phyloP scores from a whole-genome alignment of 495 filamentous ascomycete species.

The Neurospora sp. region DNA sequence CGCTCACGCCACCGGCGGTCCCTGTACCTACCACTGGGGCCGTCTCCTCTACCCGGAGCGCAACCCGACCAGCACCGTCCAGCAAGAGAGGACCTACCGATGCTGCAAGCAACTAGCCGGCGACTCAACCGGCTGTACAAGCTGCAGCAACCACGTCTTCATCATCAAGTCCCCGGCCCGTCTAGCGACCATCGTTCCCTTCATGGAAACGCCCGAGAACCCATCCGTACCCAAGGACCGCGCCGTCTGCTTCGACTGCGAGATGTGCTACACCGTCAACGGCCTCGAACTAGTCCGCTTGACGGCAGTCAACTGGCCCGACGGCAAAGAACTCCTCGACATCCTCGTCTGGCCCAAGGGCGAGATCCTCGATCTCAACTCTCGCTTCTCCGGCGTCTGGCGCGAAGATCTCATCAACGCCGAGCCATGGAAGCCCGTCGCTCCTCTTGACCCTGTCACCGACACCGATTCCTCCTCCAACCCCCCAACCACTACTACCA shows the following conservation, averaged over 20 bases:
- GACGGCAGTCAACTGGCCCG: slow-evolving; percentile 79
- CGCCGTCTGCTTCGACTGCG: slow-evolving; percentile 80
- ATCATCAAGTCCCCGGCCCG: slow-evolving; percentile 67
- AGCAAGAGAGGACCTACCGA: slow-evolving; percentile 48
- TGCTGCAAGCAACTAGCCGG: slow-evolving; percentile 72
- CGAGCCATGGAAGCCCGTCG: slow-evolving; percentile 36
- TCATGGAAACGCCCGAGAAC: slow-evolving; percentile 63
- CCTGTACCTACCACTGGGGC: slow-evolving; percentile 69
- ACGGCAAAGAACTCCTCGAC: slow-evolving; percentile 64
- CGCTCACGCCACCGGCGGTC: slow-evolving; percentile 61
- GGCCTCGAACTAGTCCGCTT: slow-evolving; percentile 84
- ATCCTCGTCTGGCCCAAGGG: slow-evolving; percentile 78
- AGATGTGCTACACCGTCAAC: slow-evolving; percentile 88
- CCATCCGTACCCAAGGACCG: slow-evolving; percentile 28
- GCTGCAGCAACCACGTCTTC: slow-evolving; percentile 69
- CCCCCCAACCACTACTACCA: no score
- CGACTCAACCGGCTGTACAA: slow-evolving; percentile 61
- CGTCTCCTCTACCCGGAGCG: slow-evolving; percentile 45
- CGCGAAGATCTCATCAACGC: slow-evolving; percentile 64
- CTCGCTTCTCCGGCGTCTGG: slow-evolving; percentile 75
- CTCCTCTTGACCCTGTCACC: not conserved
- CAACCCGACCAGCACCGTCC: slow-evolving; percentile 23
- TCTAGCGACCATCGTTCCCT: slow-evolving; percentile 68
- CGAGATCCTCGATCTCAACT: slow-evolving; percentile 81
- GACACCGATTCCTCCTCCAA: not conserved